Base-by-base conservation (phyloP, 441 rosid species). In the Adansonia grandidieri region DNA sequence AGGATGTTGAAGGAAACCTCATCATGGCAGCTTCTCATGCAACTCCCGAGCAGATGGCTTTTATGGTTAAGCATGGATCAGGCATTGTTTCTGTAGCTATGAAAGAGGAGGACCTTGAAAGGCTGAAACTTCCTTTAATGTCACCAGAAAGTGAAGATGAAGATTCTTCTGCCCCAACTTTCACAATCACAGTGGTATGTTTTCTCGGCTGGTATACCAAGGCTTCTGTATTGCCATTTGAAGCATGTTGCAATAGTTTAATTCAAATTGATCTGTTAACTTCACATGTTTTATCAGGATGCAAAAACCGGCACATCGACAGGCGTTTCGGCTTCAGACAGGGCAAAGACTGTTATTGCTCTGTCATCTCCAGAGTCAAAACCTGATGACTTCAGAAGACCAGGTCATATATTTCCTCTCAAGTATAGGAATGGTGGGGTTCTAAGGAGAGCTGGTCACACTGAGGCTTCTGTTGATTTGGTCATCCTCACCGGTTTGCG, bases 391-490 rank as follows among this genome's bases (percentile, higher is more conserved):
- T 91, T 95, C 79, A 90, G 95, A 84, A 89, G 86, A 79, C 95
- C 97, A n/a, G 98, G 97, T 8, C 97, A 93, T 74, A 96, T 93
- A 17, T 95, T 95, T 78, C 97, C 97, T 20, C 91, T 95, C 6
- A 91, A 90, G 88, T 91, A 93, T 82, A 80, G 95, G 68, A 88
- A 86, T 0, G 98, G 97, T 19, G 98, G 98, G 57, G 91, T 95
- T 70, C 76, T 91, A 22, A 85, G 97, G 63, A 89, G 98, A 84
- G 94, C 95, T 15, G 95, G 94, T n/a, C 97, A 91, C 83, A 93
- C 98, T 0, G 97, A 95, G 85, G 97, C 97, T 77, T 95, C 97
- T 0, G 83, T 95, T 13, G 97, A 95, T 87, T 78, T 93, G 80
- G 86, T 91, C 74, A 77, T 83, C 77, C 82, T 89, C 8, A 87